phyloP scores from a whole-genome alignment of 2,329 filamentous ascomycete genomes.

The Xylaria sp. region DNA sequence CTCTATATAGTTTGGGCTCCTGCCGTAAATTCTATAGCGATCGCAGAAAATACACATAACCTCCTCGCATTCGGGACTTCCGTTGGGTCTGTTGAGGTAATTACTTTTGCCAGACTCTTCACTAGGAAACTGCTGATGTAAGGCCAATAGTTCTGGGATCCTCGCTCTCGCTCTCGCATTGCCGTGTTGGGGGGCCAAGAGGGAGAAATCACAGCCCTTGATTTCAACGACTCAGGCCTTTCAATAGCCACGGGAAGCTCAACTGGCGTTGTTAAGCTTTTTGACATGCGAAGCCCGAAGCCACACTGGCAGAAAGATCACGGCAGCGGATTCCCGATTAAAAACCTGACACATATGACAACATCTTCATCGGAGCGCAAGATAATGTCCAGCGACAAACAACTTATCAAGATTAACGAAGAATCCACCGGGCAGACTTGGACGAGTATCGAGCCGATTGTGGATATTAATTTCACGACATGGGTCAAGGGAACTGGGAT shows the following conservation, averaged over 20 bases:
- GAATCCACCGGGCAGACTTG: slow-evolving; percentile 83
- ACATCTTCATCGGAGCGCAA: slow-evolving; percentile 83
- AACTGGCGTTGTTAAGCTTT: slow-evolving; percentile 86
- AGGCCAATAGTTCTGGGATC: slow-evolving; percentile 79
- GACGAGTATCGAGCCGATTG: slow-evolving; percentile 94
- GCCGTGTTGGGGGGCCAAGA: slow-evolving; percentile 77
- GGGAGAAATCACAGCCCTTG: slow-evolving; percentile 84
- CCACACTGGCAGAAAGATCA: slow-evolving; percentile 93
- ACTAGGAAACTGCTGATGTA: slow-evolving; percentile 14
- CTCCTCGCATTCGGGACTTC: slow-evolving; percentile 93
- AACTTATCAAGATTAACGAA: slow-evolving; percentile 98
- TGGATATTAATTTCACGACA: slow-evolving; percentile 93
- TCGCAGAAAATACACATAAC: slow-evolving; percentile 90
- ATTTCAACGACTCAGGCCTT: slow-evolving; percentile 86
- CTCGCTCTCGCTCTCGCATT: slow-evolving; percentile 82
- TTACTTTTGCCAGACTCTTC: neutral
- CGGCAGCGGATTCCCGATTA: slow-evolving; percentile 92
- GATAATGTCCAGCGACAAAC: slow-evolving; percentile 90
- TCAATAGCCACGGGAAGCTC: slow-evolving; percentile 90
- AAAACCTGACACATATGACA: slow-evolving; percentile 80
- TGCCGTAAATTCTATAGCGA: slow-evolving; percentile 85
- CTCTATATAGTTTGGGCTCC: slow-evolving; percentile 70
- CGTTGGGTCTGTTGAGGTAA: slow-evolving; percentile 84
- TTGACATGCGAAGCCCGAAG: slow-evolving; percentile 88
- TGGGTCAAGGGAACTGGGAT: slow-evolving; percentile 95